Base-by-base conservation (phyloP, 1,139 yeast genomes). In the Geotrichum reessii region DNA sequence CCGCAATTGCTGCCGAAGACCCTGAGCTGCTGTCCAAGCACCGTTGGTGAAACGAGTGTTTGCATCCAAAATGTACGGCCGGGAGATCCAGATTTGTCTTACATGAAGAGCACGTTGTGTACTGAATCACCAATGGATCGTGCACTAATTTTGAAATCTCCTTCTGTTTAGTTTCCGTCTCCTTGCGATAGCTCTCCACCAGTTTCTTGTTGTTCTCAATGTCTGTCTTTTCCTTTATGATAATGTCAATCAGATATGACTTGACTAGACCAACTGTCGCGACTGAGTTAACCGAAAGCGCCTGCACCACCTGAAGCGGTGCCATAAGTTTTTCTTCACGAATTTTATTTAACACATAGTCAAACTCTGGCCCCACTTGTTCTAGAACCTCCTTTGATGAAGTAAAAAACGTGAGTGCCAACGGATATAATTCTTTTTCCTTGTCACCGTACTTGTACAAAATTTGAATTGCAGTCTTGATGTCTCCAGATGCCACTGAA, bases 21-120 rank as follows among this genome's bases (percentile, higher is more conserved):
- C 40, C 40, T 17, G 67, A 65, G 48, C 67, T 62, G 55, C 79
- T 78, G 24, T 40, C 54, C 3, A 93, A 72, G 67, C 99, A 95
- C 56, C 88, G 77, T 65, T 87, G 90, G 69, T 93, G 99, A 68
- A 83, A 91, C 2, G 95, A 84, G 67, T 93, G 99, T 57, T 81
- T 81, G 74, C 99, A 93, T 62, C 85, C 83, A 75, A 92, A 95
- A 67, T 89, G 96, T 0, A 88, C 81, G 8, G 86, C 81, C 0
- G 98, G 98, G 57, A 86, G 78, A 61, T 90, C 96, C 37, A 93
- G 74, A 27, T 82, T 78, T 56, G 81, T 76, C 17, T 82, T 77
- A 69, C 99, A 95, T 7, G 85, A 79, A 21, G 85, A 77, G 70
- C 99, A 95, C 54, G 78, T 79, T 25, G 85, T 79, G 63, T 85